These are phyloP conservation scores for Dendrocalamus latiflorus DNA, from an alignment of 202 grass and related monocot genomes.

Conservation along the genomic window DNA sequence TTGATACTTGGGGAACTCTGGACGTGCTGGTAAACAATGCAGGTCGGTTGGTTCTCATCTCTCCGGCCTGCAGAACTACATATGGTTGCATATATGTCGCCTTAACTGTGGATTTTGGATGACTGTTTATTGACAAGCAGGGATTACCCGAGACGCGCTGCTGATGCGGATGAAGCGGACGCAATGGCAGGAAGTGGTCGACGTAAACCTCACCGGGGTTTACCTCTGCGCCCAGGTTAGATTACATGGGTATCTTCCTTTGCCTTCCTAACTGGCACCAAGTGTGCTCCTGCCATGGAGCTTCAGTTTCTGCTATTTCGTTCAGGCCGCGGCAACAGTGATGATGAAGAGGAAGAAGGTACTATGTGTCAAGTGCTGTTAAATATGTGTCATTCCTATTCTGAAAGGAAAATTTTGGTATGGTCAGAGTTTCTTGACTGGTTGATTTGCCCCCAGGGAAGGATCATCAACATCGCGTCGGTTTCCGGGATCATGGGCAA, in stretches of 20 bases:
- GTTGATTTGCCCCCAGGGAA: conserved; percentile 34
- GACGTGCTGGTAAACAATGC: conserved; percentile 77
- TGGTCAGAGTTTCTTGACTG: not conserved
- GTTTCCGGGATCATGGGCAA: conserved; percentile 68
- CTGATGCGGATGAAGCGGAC: conserved; percentile 70
- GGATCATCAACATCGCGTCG: conserved; percentile 65
- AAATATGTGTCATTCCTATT: not conserved
- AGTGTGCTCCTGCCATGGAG: not conserved
- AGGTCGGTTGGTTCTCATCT: conserved; percentile 27
- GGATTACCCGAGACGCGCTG: conserved; percentile 60
- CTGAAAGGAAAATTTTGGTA: not conserved
- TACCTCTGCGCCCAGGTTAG: conserved; percentile 63
- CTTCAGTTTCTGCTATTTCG: not conserved
- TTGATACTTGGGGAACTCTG: conserved; percentile 53
- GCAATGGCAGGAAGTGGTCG: conserved; percentile 75
- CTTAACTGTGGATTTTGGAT: not conserved
- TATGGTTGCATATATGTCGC: not conserved
- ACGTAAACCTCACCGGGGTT: conserved; percentile 74
- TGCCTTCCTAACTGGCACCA: not conserved
- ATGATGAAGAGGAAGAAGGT: conserved; percentile 73
- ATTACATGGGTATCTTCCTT: not conserved
- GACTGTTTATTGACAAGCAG: conserved; percentile 3
- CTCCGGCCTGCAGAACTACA: not conserved
- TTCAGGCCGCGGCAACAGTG: conserved; percentile 51
- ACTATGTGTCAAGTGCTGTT: not conserved